A percentile compares a stretch with the other conserved stretches of the same genome.
Conservation (phyloP, 1,139 yeast species). For the Zygosaccharomyces sapae region DNA sequence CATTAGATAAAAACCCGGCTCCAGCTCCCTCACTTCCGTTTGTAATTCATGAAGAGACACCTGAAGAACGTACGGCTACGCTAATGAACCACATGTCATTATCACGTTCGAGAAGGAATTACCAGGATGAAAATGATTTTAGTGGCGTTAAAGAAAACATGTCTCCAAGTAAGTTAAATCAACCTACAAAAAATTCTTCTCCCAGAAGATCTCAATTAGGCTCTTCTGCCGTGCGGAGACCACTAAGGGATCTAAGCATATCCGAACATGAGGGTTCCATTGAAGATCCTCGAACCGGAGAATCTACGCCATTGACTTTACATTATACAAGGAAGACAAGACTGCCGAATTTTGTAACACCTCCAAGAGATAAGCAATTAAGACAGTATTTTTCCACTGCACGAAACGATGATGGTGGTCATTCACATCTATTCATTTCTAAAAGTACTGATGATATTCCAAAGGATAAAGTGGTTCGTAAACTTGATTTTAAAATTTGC, state of each 20-base stretch:
- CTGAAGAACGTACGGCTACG: constrained; percentile 20
- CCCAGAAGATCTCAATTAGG: not conserved
- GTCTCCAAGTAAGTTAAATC: constrained; percentile 16
- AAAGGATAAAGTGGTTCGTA: constrained; percentile 22
- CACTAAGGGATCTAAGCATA: constrained; percentile 24
- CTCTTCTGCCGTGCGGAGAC: constrained; percentile 3
- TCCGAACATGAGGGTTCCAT: constrained; percentile 20
- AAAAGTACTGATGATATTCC: constrained; percentile 25
- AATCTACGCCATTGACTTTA: constrained; percentile 16
- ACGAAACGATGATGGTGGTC: not conserved
- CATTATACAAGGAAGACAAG: constrained; percentile 15
- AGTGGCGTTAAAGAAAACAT: constrained; percentile 21
- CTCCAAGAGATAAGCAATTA: constrained; percentile 23
- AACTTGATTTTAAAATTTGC: constrained; percentile 19
- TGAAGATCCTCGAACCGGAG: constrained; percentile 15
- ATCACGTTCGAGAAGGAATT: not conserved
- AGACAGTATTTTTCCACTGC: constrained; percentile 16
- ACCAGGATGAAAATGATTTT: constrained; percentile 22
- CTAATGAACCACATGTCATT: constrained; percentile 20
- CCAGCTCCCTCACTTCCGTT: constrained; percentile 11
- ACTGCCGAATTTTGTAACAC: constrained; percentile 24
- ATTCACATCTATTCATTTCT: constrained; percentile 6
- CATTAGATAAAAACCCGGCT: constrained; percentile 6
- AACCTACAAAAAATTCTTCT: not conserved
- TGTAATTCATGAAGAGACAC: constrained; percentile 22